Percentiles rank a stretch among this genome's conserved stretches.
Evolutionary conservation across 192 early-diverging fungal species (phyloP).

Genomic region (Gamsiella multidivaricata): DNA sequence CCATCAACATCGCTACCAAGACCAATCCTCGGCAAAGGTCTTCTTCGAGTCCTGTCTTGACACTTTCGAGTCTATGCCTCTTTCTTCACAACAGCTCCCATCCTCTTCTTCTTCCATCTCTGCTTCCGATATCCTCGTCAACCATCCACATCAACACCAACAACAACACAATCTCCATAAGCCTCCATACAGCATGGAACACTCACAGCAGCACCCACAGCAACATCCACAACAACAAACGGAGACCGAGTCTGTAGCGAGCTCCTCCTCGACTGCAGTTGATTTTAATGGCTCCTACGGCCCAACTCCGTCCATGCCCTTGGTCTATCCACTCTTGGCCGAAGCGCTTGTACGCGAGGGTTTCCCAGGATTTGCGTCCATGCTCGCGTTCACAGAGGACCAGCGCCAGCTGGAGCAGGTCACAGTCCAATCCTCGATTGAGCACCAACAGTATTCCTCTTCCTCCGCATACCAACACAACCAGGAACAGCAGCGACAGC

Average conservation of each 20-base stretch:
- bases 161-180: slow-evolving; percentile 3
- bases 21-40: slow-evolving; percentile 38
- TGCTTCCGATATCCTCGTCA: slow-evolving; percentile 24
- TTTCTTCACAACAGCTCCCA: background rate
- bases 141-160: slow-evolving; percentile 5
- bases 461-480: slow-evolving; percentile 25
- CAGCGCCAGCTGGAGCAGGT: slow-evolving; percentile 44
- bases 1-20: slow-evolving; percentile 48
- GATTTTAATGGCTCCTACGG: slow-evolving; percentile 16
- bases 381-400: slow-evolving; percentile 38
- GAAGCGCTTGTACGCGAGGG: slow-evolving; percentile 42
- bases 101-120: slow-evolving; percentile 17
- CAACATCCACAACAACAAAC: slow-evolving; percentile 2
- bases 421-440: slow-evolving; percentile 25
- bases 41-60: slow-evolving; percentile 43
- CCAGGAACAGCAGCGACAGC: background rate
- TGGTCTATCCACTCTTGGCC: slow-evolving; percentile 35
- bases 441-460: slow-evolving; percentile 22
- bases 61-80: slow-evolving; percentile 24
- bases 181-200: background rate
- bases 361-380: slow-evolving; percentile 32
- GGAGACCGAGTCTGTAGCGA: slow-evolving; percentile 29
- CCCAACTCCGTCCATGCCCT: slow-evolving; percentile 16
- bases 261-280: slow-evolving; percentile 33
- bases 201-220: slow-evolving; percentile 21